Percentiles rank a stretch among this genome's conserved stretches.
Conservation (phyloP, 2,329 filamentous ascomycete genomes). For the Rutstroemia sydowiana region DNA sequence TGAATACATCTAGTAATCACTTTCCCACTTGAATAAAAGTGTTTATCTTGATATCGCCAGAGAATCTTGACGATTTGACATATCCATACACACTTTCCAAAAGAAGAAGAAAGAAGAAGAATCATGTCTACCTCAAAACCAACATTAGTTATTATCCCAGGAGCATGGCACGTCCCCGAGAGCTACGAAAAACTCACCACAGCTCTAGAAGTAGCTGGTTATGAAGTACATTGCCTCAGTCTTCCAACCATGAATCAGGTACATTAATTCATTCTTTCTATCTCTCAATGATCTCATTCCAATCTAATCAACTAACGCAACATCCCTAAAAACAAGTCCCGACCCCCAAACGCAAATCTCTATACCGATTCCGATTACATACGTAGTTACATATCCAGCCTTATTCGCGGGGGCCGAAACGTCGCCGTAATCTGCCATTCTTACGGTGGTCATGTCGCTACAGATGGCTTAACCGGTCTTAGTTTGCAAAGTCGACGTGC, state of each 20-base stretch:
- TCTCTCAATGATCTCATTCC: background rate
- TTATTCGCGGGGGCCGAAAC: slow-evolving; percentile 1
- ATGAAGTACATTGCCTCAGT: slow-evolving; percentile 9
- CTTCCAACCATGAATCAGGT: slow-evolving; percentile 9
- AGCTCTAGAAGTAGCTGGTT: slow-evolving; percentile 4
- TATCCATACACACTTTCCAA: too few species aligned
- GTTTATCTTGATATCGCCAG: too few species aligned
- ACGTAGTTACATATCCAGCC: slow-evolving; percentile 3
- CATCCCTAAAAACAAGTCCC: background rate
- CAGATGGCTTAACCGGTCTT: slow-evolving; percentile 5
- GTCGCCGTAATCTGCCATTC: slow-evolving; percentile 11
- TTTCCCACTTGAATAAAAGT: too few species aligned
- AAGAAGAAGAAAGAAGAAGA: too few species aligned
- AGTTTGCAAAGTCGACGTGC: background rate
- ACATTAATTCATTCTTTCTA: background rate
- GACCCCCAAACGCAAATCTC: slow-evolving; percentile 11
- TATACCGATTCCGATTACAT: slow-evolving; percentile 8
- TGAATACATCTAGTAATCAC: too few species aligned
- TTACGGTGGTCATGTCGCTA: slow-evolving; percentile 13
- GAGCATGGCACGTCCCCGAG: slow-evolving; percentile 9
- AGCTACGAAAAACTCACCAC: slow-evolving; percentile 10
- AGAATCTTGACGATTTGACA: too few species aligned
- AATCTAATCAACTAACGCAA: background rate
- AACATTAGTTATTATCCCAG: slow-evolving; percentile 7
- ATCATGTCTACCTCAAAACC: slow-evolving; percentile 4